Evolutionary conservation across 768 basidiomycete genomes (phyloP).

Genomic region (Leccinum obscurum): DNA sequence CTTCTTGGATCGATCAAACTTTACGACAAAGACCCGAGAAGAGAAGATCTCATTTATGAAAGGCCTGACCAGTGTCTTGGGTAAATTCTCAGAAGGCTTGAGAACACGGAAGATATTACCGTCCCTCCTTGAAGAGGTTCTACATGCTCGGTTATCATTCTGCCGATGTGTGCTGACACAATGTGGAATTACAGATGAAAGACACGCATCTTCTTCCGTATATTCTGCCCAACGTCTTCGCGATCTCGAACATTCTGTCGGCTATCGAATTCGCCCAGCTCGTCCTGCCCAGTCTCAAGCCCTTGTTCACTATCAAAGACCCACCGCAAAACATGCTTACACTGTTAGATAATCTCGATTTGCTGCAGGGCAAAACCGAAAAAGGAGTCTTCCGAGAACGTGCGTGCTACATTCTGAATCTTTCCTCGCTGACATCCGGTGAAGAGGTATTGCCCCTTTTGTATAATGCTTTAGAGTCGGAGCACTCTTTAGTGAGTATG

Average conservation of each 20-base stretch:
- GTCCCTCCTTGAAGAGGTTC: conserved; percentile 90
- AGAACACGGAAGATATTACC: conserved; percentile 88
- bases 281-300: conserved; percentile 87
- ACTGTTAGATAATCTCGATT: conserved; percentile 81
- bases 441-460: conserved; percentile 94
- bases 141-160: conserved; percentile 12
- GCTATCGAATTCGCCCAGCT: conserved; percentile 76
- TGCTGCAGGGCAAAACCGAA: conserved; percentile 88
- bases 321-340: conserved; percentile 98
- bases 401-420: conserved; percentile 39
- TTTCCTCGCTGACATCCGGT: conserved; percentile 6
- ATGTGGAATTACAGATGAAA: conserved; percentile 66
- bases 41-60: conserved; percentile 98
- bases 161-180: conserved; percentile 6
- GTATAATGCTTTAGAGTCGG: conserved; percentile 95
- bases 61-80: conserved; percentile 77
- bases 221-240: conserved; percentile 93
- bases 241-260: conserved; percentile 76
- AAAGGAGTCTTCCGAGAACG: conserved; percentile 86
- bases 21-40: conserved; percentile 90
- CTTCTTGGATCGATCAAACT: conserved; percentile 94
- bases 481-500: conserved; percentile 70
- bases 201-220: conserved; percentile 91
- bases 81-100: conserved; percentile 85
- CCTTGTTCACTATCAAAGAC: conserved; percentile 87